A percentile compares a stretch with the other conserved stretches of the same genome.
Evolutionary conservation across 345 rosid species (phyloP).

Genomic region (Euclidium syriacum): DNA sequence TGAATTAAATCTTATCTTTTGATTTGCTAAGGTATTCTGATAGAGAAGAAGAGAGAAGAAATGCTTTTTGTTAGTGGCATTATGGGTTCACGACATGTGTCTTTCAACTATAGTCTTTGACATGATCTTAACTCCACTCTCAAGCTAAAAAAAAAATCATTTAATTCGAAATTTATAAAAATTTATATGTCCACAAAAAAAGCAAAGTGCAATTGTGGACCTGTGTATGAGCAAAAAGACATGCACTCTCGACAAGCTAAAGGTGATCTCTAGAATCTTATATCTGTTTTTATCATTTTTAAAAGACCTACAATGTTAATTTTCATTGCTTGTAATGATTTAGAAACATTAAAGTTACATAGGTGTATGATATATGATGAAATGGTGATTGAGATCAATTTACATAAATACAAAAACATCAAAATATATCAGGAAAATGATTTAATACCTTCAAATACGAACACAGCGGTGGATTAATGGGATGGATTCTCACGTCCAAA

Average conservation of each 20-base stretch:
- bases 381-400: not conserved
- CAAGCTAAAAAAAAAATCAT: not conserved
- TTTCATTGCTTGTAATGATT: not conserved
- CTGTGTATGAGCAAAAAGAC: not conserved
- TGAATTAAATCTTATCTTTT: not conserved
- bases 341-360: not conserved
- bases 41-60: not conserved
- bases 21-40: conserved; percentile 5
- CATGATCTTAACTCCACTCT: not conserved
- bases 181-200: not conserved
- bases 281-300: too few species aligned
- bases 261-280: not conserved
- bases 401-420: too few species aligned
- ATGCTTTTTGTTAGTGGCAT: not conserved
- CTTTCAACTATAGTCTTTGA: not conserved
- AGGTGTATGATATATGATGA: too few species aligned
- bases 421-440: not conserved
- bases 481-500: too few species aligned
- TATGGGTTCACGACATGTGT: conserved; percentile 13
- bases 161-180: not conserved
- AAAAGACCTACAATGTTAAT: too few species aligned
- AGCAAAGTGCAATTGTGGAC: conserved; percentile 27
- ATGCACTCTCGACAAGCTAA: not conserved
- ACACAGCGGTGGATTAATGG: too few species aligned
- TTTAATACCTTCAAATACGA: too few species aligned